Conservation (phyloP, 768 basidiomycete species). For the Calocera viscosa region DNA sequence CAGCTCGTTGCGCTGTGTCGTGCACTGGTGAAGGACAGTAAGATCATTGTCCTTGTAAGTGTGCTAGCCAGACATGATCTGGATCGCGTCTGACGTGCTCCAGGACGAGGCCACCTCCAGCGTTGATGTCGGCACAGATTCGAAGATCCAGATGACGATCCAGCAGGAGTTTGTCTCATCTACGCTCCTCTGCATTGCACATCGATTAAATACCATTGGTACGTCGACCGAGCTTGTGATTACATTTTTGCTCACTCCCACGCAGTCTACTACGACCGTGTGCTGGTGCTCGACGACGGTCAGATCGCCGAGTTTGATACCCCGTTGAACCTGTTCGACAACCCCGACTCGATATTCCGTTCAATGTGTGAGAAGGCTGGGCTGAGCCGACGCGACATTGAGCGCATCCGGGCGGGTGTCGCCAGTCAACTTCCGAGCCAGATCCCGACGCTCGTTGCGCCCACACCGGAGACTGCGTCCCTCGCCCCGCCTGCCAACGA, state of each 20-base stretch:
- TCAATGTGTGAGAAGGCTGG: conserved; percentile 56
- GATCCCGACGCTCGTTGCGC: background rate
- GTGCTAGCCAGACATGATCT: background rate
- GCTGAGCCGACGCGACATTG: conserved; percentile 43
- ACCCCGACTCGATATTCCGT: conserved; percentile 54
- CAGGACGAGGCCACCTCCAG: conserved; percentile 54
- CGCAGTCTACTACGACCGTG: conserved; percentile 49
- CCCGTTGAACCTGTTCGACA: conserved; percentile 51
- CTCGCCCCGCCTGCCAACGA: too few species aligned
- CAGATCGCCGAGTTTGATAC: conserved; percentile 61
- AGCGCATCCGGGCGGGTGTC: conserved; percentile 32
- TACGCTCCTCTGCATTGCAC: conserved; percentile 46
- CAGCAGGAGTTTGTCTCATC: conserved; percentile 45
- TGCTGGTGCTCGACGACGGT: conserved; percentile 63
- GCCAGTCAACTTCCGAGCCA: background rate
- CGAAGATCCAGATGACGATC: conserved; percentile 50
- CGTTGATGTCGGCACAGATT: conserved; percentile 52
- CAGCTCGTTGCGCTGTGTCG: conserved; percentile 51
- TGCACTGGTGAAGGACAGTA: conserved; percentile 48
- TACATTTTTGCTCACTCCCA: background rate
- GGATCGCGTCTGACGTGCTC: background rate
- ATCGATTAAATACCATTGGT: conserved; percentile 46
- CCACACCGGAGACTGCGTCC: background rate
- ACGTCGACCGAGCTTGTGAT: conserved; percentile 49
- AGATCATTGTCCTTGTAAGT: conserved; percentile 44